phyloP scores from a whole-genome alignment of 768 basidiomycete genomes.

The Suillus occidentalis region DNA sequence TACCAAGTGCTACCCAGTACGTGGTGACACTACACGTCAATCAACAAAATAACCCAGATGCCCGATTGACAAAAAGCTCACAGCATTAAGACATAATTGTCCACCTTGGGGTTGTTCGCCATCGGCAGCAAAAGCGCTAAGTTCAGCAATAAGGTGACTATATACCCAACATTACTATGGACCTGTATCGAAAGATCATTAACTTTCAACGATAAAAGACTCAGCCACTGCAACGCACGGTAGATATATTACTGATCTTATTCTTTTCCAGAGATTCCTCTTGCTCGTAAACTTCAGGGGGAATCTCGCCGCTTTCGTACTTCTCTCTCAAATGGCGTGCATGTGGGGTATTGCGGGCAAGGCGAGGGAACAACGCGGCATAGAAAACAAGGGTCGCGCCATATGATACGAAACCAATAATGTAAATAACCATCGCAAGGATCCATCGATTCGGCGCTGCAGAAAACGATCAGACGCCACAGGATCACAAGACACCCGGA shows the following conservation, averaged over 20 bases:
- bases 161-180: constrained; percentile 77
- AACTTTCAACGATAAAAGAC: neutral
- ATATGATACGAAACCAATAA: constrained; percentile 77
- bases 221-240: constrained; percentile 42
- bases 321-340: constrained; percentile 54
- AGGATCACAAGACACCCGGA: neutral
- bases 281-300: constrained; percentile 61
- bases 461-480: neutral
- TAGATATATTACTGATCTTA: constrained; percentile 81
- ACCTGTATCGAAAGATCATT: constrained; percentile 39
- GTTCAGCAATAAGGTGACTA: constrained; percentile 63
- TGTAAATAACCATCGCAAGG: constrained; percentile 76
- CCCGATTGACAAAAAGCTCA: constrained; percentile 34
- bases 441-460: constrained; percentile 68
- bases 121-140: constrained; percentile 67
- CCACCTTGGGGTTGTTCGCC: constrained; percentile 54
- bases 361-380: constrained; percentile 73
- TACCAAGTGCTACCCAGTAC: constrained; percentile 77
- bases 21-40: constrained; percentile 52
- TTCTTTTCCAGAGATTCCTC: constrained; percentile 86
- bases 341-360: constrained; percentile 75
- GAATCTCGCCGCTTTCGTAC: constrained; percentile 60
- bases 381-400: constrained; percentile 84
- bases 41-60: neutral
- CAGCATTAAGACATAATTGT: constrained; percentile 76